Evolutionary conservation across 1,284 basidiomycete genomes (phyloP).

Genomic region (Vanrija sp.): DNA sequence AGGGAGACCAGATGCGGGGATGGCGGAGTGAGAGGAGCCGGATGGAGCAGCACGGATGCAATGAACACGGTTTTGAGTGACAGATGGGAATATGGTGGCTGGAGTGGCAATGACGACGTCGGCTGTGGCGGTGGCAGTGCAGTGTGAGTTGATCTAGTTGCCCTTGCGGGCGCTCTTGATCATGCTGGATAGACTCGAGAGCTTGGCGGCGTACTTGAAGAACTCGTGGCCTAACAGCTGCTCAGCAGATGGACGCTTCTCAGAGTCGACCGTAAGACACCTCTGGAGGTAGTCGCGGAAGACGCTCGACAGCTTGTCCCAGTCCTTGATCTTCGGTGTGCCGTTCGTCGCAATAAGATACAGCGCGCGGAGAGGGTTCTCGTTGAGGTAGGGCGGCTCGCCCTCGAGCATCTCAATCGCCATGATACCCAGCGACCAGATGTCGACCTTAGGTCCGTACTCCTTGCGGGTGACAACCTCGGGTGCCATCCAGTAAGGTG

Average conservation of each 20-base stretch:
- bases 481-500: conserved; percentile 99
- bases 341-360: conserved; percentile 98
- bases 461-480: conserved; percentile 98
- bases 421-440: conserved; percentile 99
- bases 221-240: conserved; percentile 84
- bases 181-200: conserved; percentile 79
- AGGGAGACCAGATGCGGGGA: background rate
- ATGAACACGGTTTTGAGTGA: background rate
- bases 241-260: conserved; percentile 83
- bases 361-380: conserved; percentile 90
- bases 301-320: conserved; percentile 77
- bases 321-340: conserved; percentile 94
- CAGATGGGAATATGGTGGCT: background rate
- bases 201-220: conserved; percentile 79
- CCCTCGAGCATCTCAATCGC: conserved; percentile 99
- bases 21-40: background rate
- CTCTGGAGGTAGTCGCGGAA: conserved; percentile 88
- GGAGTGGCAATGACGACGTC: background rate
- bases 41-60: background rate
- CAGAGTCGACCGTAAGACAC: conserved; percentile 91
- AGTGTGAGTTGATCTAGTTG: background rate
- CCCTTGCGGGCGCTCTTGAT: conserved; percentile 86
- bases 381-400: conserved; percentile 95
- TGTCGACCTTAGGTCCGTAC: conserved; percentile 97
- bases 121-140: no score